Conservation (phyloP, 148 eudicot species). For the Salicornia ramosissima region DNA sequence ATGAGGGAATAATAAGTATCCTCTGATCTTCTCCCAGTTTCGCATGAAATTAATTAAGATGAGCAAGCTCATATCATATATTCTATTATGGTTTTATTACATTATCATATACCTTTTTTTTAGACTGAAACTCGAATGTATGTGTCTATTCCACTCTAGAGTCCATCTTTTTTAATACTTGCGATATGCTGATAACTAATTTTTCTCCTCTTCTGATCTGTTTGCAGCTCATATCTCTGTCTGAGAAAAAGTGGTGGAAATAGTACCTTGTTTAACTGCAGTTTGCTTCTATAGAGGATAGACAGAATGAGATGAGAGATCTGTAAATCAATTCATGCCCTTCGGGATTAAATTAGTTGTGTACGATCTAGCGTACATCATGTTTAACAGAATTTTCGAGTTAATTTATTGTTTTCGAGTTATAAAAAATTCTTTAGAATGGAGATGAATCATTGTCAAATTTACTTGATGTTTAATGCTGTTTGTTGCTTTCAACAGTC, state of each 20-base stretch:
- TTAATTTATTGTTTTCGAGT: slow-evolving; percentile 3
- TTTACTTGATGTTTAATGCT: slow-evolving; percentile 5
- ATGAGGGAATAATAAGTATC: neutral
- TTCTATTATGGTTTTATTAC: too few relatives aligned
- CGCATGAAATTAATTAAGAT: too few relatives aligned
- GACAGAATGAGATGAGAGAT: neutral
- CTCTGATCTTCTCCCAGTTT: neutral
- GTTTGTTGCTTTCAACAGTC: neutral
- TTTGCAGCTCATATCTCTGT: slow-evolving; percentile 42
- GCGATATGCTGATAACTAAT: neutral
- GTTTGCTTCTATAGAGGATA: slow-evolving; percentile 5
- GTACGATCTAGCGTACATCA: neutral
- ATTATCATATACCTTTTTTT: neutral
- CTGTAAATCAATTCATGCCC: neutral
- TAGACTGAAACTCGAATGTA: neutral
- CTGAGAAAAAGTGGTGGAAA: slow-evolving; percentile 38
- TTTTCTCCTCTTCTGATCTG: neutral
- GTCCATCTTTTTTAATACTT: neutral
- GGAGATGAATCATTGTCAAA: slow-evolving; percentile 3
- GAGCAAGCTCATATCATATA: too few relatives aligned
- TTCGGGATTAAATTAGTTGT: slow-evolving; percentile 11
- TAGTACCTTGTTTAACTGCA: slow-evolving; percentile 14
- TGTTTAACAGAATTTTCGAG: slow-evolving; percentile 1
- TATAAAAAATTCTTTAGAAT: neutral
- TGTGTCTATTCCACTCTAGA: neutral